These are phyloP conservation scores for Trichomonascaceae sp. DNA, from an alignment of 1,139 yeast genomes.

Conservation along the genomic window DNA sequence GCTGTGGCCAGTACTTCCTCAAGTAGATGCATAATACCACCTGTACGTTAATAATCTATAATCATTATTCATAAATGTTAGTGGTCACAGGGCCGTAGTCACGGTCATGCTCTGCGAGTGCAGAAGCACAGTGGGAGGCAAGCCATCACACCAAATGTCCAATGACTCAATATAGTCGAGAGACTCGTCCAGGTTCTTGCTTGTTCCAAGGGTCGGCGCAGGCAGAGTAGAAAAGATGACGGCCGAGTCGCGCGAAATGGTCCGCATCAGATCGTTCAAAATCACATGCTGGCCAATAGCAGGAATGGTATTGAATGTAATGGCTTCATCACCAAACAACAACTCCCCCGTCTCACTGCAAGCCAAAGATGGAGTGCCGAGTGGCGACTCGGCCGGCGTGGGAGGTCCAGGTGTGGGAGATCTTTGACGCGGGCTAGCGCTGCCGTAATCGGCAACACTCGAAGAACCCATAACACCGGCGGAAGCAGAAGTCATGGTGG, in stretches of 20 bases:
- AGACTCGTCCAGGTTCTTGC: conserved; percentile 52
- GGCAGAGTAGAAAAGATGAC: conserved; percentile 84
- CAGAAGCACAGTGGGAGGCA: conserved; percentile 70
- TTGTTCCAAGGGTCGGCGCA: conserved; percentile 74
- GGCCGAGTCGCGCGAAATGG: conserved; percentile 44
- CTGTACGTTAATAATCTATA: too few relatives aligned
- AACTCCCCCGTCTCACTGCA: too few relatives aligned
- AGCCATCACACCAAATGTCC: conserved; percentile 64
- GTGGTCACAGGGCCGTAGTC: conserved; percentile 62
- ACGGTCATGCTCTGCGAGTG: conserved; percentile 93
- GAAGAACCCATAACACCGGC: too few relatives aligned
- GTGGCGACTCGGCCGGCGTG: too few relatives aligned
- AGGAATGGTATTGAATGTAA: conserved; percentile 72
- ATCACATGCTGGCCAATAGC: conserved; percentile 86
- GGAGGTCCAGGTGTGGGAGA: too few relatives aligned
- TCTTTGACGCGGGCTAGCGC: too few relatives aligned
- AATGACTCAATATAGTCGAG: conserved; percentile 63
- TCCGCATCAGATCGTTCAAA: conserved; percentile 69
- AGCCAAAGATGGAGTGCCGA: too few relatives aligned
- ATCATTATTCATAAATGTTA: too few relatives aligned
- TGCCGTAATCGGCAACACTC: too few relatives aligned
- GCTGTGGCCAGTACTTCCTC: conserved; percentile 7
- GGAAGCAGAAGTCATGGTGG: too few relatives aligned
- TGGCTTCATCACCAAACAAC: conserved; percentile 14
- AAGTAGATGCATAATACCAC: too few relatives aligned